These are phyloP conservation scores for Colletotrichum limetticola DNA, from an alignment of 2,329 filamentous ascomycete genomes.

Conservation along the genomic window DNA sequence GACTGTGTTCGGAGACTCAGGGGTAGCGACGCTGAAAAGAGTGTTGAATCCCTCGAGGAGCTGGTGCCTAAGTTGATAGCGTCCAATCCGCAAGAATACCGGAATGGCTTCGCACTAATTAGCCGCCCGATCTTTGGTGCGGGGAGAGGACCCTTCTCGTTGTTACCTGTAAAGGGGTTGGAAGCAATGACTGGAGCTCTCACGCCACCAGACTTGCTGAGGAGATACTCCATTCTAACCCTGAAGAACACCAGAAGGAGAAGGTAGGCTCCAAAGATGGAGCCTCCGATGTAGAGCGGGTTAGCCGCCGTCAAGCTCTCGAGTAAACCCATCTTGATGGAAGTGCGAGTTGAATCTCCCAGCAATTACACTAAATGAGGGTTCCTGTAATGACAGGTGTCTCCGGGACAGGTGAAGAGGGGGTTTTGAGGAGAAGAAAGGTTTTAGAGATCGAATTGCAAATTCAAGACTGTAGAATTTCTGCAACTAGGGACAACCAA, in stretches of 20 bases:
- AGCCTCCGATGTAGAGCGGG: constrained; percentile 23
- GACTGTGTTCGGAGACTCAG: constrained; percentile 47
- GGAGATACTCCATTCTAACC: constrained; percentile 15
- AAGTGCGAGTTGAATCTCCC: not conserved
- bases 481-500: not conserved
- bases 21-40: constrained; percentile 42
- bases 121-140: not conserved
- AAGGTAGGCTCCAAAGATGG: constrained; percentile 5
- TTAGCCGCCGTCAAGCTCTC: constrained; percentile 19
- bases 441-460: not conserved
- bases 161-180: constrained; percentile 34
- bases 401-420: not conserved
- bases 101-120: constrained; percentile 24
- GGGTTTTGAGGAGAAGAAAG: not conserved
- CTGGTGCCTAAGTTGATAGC: constrained; percentile 38
- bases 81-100: constrained; percentile 28
- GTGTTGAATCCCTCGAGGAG: constrained; percentile 45
- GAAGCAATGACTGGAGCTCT: constrained; percentile 33
- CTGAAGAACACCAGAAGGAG: constrained; percentile 26
- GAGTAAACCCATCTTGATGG: constrained; percentile 20
- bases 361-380: not conserved
- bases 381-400: not conserved
- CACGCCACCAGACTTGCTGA: constrained; percentile 27
- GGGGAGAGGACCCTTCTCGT: not conserved
- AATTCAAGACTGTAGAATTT: not conserved